Base-by-base conservation (phyloP, 306 rosid species). In the Malus fusca region DNA sequence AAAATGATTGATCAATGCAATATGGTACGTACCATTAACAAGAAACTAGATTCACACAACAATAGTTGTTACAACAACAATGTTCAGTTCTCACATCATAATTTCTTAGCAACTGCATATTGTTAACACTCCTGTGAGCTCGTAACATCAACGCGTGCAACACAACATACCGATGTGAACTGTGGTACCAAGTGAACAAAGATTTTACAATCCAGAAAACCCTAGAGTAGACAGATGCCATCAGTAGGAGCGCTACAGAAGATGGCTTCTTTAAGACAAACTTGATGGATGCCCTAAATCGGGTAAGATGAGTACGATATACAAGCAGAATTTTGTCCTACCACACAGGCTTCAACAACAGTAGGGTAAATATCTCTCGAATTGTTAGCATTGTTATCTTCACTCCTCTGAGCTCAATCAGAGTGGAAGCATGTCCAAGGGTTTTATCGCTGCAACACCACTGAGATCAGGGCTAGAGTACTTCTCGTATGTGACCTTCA, bases 401-500 rank as follows among this genome's bases (percentile, higher is more conserved):
- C n/a, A 15, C 52, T 30, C 56, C 6, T 61, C 19, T 79, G 25
- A 67, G 37, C 68, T 37, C 28, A 73, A 53, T 91, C 87, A 89
- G 68, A 63, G 73, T 40, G 94, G 97, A 79, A 94, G 96, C 37
- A 25, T 83, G 14, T 86, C 91, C 81, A 90, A 75, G 21, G 97
- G 89, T 70, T 81, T 88, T 56, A 91, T 72, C 33, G 89, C 78
- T 67, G 97, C 90, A 72, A 86, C 91, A 28, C 79, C 43, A 59
- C 85, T 42, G 71, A 82, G 84, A 66, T 91, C 84, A 51, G 86
- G 72, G 69, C 83, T 88, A 71, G 77, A 79, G 76, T 88, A 91
- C 80, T 91, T 94, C 71, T 94, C 94, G 28, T 77, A 84, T 3
- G 91, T 72, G 72, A 94, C 96, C 72, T 70, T 85, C 63, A 91